Evolutionary conservation across 2,329 filamentous ascomycete species (phyloP).

Genomic region (Aspergillus thermomutatus): DNA sequence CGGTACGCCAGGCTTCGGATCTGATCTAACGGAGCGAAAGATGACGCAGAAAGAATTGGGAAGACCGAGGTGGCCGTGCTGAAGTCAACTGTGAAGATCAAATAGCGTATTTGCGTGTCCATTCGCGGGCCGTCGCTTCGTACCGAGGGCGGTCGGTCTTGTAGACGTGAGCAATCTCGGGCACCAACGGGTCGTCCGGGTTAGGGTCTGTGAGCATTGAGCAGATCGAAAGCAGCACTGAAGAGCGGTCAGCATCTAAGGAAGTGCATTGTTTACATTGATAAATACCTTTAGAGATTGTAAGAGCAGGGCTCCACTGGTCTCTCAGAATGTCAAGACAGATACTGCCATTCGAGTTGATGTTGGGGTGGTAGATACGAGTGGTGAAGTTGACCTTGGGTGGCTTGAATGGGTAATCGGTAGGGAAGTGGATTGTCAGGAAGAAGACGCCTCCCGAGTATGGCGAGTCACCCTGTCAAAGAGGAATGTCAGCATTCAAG

Average conservation of each 20-base stretch:
- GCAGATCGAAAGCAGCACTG: slow-evolving; percentile 97
- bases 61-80: slow-evolving; percentile 25
- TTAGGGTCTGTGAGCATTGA: slow-evolving; percentile 99
- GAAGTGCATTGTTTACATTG: neutral
- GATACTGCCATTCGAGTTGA: slow-evolving; percentile 99
- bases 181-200: slow-evolving; percentile 96
- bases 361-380: slow-evolving; percentile 99
- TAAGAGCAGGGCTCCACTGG: slow-evolving; percentile 98
- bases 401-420: slow-evolving; percentile 99
- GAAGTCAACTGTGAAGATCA: slow-evolving; percentile 46
- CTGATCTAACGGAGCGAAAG: slow-evolving; percentile 32
- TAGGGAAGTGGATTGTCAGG: slow-evolving; percentile 97
- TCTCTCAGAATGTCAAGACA: slow-evolving; percentile 97
- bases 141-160: slow-evolving; percentile 97
- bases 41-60: slow-evolving; percentile 24
- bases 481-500: slow-evolving; percentile 29
- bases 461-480: slow-evolving; percentile 79
- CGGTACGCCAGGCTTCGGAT: slow-evolving; percentile 38
- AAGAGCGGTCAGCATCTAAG: neutral
- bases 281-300: slow-evolving; percentile 90
- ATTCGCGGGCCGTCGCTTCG: slow-evolving; percentile 94
- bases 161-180: slow-evolving; percentile 99
- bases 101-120: slow-evolving; percentile 99
- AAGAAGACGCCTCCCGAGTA: slow-evolving; percentile 99
- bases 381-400: slow-evolving; percentile 99